Conservation (phyloP, 768 basidiomycete species). For the Pholiota microspora region DNA sequence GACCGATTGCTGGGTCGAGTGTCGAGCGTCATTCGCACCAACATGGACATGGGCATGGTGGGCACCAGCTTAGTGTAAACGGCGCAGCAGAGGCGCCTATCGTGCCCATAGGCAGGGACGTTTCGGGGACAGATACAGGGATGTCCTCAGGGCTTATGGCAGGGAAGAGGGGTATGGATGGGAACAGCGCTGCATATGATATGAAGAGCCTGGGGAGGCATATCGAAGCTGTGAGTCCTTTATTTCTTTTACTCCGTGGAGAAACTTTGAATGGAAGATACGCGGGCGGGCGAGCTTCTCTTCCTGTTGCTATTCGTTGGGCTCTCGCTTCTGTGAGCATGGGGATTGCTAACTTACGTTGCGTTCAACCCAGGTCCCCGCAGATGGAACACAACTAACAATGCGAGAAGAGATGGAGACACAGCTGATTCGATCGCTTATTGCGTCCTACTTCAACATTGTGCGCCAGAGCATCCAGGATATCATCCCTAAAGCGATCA, state of each 20-base stretch:
- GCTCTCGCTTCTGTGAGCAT: constrained; percentile 7
- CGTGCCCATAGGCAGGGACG: constrained; percentile 60
- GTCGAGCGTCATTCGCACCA: constrained; percentile 32
- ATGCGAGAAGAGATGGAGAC: constrained; percentile 96
- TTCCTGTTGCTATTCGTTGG: constrained; percentile 1
- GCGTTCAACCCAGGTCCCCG: constrained; percentile 44
- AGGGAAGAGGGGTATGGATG: constrained; percentile 66
- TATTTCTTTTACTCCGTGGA: not conserved
- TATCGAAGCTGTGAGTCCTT: constrained; percentile 85
- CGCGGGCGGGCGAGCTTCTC: not conserved
- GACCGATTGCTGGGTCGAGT: constrained; percentile 60
- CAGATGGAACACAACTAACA: constrained; percentile 64
- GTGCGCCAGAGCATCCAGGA: constrained; percentile 97
- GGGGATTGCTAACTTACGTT: not conserved
- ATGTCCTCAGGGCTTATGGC: constrained; percentile 64
- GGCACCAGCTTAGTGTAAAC: constrained; percentile 12
- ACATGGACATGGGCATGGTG: constrained; percentile 18
- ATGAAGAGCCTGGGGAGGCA: constrained; percentile 99
- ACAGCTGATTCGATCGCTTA: constrained; percentile 88
- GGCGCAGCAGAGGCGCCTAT: constrained; percentile 24
- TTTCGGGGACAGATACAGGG: constrained; percentile 51
- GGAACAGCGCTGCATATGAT: constrained; percentile 84
- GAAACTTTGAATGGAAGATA: not conserved
- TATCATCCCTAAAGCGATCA: constrained; percentile 95
- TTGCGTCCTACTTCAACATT: constrained; percentile 94